Percentiles rank a stretch among this genome's conserved stretches.
These are phyloP conservation scores for Mucor circinelloides DNA, from an alignment of 371 early-diverging fungal genomes.

Conservation along the genomic window DNA sequence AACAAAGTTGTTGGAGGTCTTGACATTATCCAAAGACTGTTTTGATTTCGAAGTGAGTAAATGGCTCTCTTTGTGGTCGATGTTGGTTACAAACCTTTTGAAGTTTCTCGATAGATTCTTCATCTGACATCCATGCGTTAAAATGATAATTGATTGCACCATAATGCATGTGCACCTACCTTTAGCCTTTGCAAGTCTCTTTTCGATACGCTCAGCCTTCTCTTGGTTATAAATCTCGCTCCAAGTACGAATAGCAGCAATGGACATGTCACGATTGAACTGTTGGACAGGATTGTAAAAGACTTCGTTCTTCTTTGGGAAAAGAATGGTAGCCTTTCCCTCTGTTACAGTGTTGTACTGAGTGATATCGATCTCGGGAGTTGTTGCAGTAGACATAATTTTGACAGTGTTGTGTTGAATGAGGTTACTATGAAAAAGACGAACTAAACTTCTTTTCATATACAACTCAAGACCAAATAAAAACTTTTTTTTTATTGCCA, in stretches of 20 bases:
- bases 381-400: conserved; percentile 11
- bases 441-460: conserved; percentile 5
- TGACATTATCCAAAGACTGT: conserved; percentile 27
- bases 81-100: conserved; percentile 24
- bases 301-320: conserved; percentile 89
- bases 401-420: background rate
- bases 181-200: conserved; percentile 44
- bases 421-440: background rate
- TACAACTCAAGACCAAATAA: background rate
- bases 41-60: background rate
- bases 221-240: conserved; percentile 70
- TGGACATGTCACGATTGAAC: conserved; percentile 97
- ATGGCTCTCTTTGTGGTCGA: too few relatives aligned
- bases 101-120: conserved; percentile 15
- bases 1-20: conserved; percentile 56
- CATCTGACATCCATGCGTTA: conserved; percentile 19
- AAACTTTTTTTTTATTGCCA: background rate
- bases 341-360: conserved; percentile 71
- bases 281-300: conserved; percentile 99
- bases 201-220: conserved; percentile 49
- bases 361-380: conserved; percentile 41
- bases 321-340: conserved; percentile 88
- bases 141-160: background rate
- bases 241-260: conserved; percentile 92
- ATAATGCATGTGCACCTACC: conserved; percentile 13